Percentiles rank a stretch among this genome's conserved stretches.
Conservation (phyloP, 306 rosid species). For the Quercus aquifolioides region DNA sequence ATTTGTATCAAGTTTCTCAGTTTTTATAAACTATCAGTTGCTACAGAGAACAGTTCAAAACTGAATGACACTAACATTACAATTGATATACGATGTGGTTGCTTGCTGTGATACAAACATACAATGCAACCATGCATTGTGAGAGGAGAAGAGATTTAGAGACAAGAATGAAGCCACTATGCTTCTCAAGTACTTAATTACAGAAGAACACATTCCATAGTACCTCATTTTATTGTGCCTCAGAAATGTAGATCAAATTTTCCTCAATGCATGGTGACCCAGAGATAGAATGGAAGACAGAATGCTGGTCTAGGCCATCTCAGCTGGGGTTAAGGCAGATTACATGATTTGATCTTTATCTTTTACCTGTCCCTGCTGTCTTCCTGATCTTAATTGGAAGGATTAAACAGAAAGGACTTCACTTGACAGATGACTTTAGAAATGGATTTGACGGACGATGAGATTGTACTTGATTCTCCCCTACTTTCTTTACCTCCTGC, state of each 20-base stretch:
- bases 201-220: background rate
- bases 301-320: background rate
- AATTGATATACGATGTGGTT: background rate
- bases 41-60: background rate
- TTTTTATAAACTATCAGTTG: background rate
- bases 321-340: background rate
- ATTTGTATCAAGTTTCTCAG: background rate
- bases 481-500: constrained; percentile 38
- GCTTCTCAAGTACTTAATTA: background rate
- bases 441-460: constrained; percentile 74
- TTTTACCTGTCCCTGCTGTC: background rate
- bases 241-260: background rate
- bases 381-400: background rate
- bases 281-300: background rate
- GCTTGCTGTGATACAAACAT: background rate
- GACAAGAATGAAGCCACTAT: background rate
- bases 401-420: constrained; percentile 15
- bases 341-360: background rate
- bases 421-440: constrained; percentile 71
- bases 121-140: background rate
- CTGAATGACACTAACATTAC: background rate
- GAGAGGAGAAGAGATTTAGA: background rate
- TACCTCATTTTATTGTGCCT: background rate
- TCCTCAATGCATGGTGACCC: background rate
- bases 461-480: constrained; percentile 37